Percentiles rank a stretch among this genome's conserved stretches.
These are phyloP conservation scores for Diplodia seriata DNA, from an alignment of 2,329 filamentous ascomycete species.

Conservation along the genomic window DNA sequence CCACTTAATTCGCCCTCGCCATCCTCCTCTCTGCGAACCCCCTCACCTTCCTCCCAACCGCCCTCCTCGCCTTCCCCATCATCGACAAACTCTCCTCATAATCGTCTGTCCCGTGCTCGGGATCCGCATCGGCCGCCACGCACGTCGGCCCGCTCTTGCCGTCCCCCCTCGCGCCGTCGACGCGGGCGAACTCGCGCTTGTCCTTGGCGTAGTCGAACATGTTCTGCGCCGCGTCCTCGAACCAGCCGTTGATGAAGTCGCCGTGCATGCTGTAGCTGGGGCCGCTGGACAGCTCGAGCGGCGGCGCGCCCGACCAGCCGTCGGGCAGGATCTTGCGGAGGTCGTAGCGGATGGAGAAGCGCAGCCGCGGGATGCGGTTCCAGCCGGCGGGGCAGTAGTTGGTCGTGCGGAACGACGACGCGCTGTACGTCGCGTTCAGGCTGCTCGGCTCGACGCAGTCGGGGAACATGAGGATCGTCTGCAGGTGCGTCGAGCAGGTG, in stretches of 20 bases:
- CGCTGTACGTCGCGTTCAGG: slow-evolving; percentile 48
- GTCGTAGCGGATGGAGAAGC: slow-evolving; percentile 58
- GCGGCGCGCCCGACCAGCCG: slow-evolving; percentile 55
- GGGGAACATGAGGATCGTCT: slow-evolving; percentile 55
- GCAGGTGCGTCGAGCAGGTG: slow-evolving; percentile 53
- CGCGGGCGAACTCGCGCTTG: slow-evolving; percentile 46
- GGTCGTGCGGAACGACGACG: slow-evolving; percentile 39
- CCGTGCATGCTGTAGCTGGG: slow-evolving; percentile 54
- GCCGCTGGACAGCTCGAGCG: slow-evolving; percentile 54
- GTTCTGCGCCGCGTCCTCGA: slow-evolving; percentile 50
- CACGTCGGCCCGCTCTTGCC: slow-evolving; percentile 44
- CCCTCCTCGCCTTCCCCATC: slow-evolving; percentile 34
- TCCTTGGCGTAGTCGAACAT: slow-evolving; percentile 50
- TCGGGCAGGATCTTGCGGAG: slow-evolving; percentile 52
- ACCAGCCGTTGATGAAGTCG: slow-evolving; percentile 59
- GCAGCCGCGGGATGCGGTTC: slow-evolving; percentile 57
- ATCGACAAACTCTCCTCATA: slow-evolving; percentile 48
- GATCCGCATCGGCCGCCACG: slow-evolving; percentile 52
- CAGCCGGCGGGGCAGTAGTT: slow-evolving; percentile 54
- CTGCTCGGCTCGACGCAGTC: slow-evolving; percentile 52
- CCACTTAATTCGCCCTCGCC: neutral
- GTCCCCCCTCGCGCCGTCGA: slow-evolving; percentile 48
- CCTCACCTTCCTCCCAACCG: neutral
- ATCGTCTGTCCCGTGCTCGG: slow-evolving; percentile 51
- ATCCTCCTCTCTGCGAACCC: slow-evolving; percentile 3